Base-by-base conservation (phyloP, 164 flowering plant genomes). In the Vitis rupestris region DNA sequence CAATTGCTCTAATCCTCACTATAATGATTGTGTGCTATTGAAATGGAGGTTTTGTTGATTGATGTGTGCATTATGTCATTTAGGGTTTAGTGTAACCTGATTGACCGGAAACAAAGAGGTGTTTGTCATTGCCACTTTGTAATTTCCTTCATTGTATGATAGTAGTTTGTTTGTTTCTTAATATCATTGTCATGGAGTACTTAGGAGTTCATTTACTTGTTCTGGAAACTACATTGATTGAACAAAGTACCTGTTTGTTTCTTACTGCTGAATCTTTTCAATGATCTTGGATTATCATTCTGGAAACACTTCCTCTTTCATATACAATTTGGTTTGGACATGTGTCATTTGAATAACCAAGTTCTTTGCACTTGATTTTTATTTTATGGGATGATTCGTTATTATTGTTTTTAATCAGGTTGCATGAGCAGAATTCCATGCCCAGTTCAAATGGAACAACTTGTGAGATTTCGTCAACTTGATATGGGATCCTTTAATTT, bases 41-140 rank as follows among this genome's bases (percentile, higher is more conserved):
- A 54, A 66, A 51, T 61, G 64, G 65, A 61, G 61, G 66, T 70
- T 50, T 65, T 76, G 75, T 80, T 83, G 71, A 84, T 81, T 71
- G 65, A 30, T 77, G 64, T 66, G 63, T 71, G 76, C 82, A 80
- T 75, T 70, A 77, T 88, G 72, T 82, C 81, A 79, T 82, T 71
- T 83, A 82, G 85, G 92, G 82, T 67, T 83, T 86, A 84, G 85
- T 83, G 87, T 82, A 83, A 88, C 84, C 69, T 72, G 82, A 79
- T 82, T 80, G 78, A 80, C 82, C 75, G 74, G 74, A 81, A 77
- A 81, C 81, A 77, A 83, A 81, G 84, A 76, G 85, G 76, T 72
- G 44, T 74, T 72, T 83, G 52, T 76, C 84, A 72, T 74, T 74
- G 74, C 78, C 68, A 4, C 74, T 80, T 86, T 79, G 88, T 85